These are phyloP conservation scores for Penicillium chermesinum DNA, from an alignment of 495 filamentous ascomycete genomes.

Conservation along the genomic window DNA sequence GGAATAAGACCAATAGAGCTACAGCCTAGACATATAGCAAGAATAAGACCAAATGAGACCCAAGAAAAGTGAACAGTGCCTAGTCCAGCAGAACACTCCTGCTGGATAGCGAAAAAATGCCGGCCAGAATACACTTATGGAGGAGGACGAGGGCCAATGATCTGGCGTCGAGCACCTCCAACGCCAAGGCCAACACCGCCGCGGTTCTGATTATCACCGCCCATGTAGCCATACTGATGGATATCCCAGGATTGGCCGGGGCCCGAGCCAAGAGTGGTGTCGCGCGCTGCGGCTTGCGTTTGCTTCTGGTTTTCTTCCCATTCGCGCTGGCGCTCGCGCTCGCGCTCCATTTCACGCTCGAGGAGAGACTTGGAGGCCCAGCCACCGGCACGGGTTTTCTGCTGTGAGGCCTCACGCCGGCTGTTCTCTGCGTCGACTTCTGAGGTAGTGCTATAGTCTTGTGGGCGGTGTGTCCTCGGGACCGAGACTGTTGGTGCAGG, in stretches of 20 bases:
- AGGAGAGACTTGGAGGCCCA: constrained; percentile 79
- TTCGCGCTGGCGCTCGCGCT: constrained; percentile 85
- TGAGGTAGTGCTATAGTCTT: constrained; percentile 55
- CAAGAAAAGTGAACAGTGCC: not conserved
- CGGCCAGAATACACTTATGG: constrained; percentile 28
- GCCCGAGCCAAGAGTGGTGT: constrained; percentile 47
- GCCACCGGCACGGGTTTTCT: constrained; percentile 66
- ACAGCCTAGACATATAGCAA: not conserved
- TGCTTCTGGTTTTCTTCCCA: constrained; percentile 91
- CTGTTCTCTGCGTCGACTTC: constrained; percentile 68
- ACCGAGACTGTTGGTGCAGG: constrained; percentile 37
- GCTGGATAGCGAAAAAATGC: constrained; percentile 3
- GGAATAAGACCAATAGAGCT: not conserved
- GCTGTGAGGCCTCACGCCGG: constrained; percentile 56
- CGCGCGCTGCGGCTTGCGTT: constrained; percentile 50
- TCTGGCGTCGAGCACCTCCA: constrained; percentile 67
- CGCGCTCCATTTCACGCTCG: constrained; percentile 93
- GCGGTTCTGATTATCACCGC: constrained; percentile 78
- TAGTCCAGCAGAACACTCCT: not conserved
- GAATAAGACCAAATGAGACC: not conserved
- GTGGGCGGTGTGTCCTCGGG: constrained; percentile 38
- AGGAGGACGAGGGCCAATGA: constrained; percentile 71
- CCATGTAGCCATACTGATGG: constrained; percentile 80
- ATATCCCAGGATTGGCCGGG: constrained; percentile 71
- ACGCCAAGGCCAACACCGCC: constrained; percentile 63